Evolutionary conservation across 2,329 filamentous ascomycete species (phyloP).

Genomic region (Cytospora leucostoma): DNA sequence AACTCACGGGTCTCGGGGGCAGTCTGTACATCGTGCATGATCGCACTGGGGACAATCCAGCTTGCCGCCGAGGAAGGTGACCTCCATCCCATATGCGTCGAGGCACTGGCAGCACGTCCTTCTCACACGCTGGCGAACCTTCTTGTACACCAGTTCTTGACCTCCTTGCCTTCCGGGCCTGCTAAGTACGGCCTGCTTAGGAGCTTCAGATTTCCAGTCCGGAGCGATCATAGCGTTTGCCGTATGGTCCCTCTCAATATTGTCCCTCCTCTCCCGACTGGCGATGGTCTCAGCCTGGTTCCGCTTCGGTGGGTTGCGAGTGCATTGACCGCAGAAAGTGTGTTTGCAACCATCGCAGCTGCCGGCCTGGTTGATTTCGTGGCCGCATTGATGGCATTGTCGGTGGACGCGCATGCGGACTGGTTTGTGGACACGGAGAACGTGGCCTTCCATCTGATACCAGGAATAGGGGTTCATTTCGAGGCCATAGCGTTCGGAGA

Average conservation of each 20-base stretch:
- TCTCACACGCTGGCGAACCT: constrained; percentile 70
- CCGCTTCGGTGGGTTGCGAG: constrained; percentile 70
- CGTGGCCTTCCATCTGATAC: constrained; percentile 54
- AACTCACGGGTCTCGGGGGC: constrained; percentile 77
- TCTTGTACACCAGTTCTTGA: constrained; percentile 67
- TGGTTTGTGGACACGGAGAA: constrained; percentile 69
- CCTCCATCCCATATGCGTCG: constrained; percentile 37
- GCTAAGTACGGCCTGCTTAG: constrained; percentile 56
- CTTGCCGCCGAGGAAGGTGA: constrained; percentile 57
- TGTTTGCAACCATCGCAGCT: constrained; percentile 78
- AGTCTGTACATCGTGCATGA: constrained; percentile 77
- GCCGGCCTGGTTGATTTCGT: constrained; percentile 60
- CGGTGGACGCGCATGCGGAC: constrained; percentile 78
- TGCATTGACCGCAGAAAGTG: constrained; percentile 77
- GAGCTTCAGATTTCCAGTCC: constrained; percentile 50
- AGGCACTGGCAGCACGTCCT: constrained; percentile 75
- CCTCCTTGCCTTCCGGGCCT: constrained; percentile 66
- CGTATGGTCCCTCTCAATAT: constrained; percentile 55
- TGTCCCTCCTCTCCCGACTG: constrained; percentile 53
- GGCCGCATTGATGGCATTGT: constrained; percentile 73
- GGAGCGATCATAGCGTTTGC: constrained; percentile 57
- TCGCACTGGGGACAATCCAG: constrained; percentile 69
- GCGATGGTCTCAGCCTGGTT: constrained; percentile 56
- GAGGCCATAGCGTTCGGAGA: constrained; percentile 57
- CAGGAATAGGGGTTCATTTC: constrained; percentile 57